Percentiles rank a stretch among this genome's conserved stretches.
phyloP scores from a whole-genome alignment of 179 eudicot genomes.

The Camellia oleifera region DNA sequence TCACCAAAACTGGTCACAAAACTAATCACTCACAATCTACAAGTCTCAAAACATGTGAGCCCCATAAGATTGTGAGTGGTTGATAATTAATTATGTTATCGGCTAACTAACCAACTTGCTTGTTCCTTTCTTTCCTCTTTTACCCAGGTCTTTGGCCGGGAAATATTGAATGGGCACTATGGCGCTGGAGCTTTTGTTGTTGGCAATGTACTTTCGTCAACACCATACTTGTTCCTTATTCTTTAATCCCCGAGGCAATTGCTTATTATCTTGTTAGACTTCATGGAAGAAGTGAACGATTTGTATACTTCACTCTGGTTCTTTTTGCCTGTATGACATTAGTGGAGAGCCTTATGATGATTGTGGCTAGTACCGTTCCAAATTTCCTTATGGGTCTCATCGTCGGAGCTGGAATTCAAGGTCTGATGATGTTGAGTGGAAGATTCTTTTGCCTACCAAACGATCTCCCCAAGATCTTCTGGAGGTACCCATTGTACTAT shows the following conservation, averaged over 20 bases:
- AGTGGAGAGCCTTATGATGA: conserved; percentile 53
- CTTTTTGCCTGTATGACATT: conserved; percentile 34
- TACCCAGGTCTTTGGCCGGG: conserved; percentile 32
- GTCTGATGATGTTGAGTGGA: conserved; percentile 42
- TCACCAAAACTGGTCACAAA: too few species aligned
- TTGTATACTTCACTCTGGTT: conserved; percentile 24
- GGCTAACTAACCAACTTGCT: too few species aligned
- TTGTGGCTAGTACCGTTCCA: conserved; percentile 37
- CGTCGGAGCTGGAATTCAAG: conserved; percentile 42
- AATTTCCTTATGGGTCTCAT: conserved; percentile 42
- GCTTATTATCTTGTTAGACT: conserved; percentile 37
- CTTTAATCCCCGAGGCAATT: conserved; percentile 34
- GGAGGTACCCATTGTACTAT: conserved; percentile 51
- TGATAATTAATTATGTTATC: too few species aligned
- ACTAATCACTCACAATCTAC: too few species aligned
- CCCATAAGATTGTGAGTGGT: too few species aligned
- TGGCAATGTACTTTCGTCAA: conserved; percentile 37
- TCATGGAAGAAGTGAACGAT: conserved; percentile 28
- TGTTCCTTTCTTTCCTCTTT: background rate
- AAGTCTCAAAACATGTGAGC: too few species aligned
- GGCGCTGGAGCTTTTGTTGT: conserved; percentile 33
- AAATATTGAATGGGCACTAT: conserved; percentile 46
- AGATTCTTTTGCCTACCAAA: conserved; percentile 41
- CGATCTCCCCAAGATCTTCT: conserved; percentile 36
- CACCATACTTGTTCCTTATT: conserved; percentile 36